These are phyloP conservation scores for Phytophthora cactorum DNA, from an alignment of 352 stramenopile species.

Conservation along the genomic window DNA sequence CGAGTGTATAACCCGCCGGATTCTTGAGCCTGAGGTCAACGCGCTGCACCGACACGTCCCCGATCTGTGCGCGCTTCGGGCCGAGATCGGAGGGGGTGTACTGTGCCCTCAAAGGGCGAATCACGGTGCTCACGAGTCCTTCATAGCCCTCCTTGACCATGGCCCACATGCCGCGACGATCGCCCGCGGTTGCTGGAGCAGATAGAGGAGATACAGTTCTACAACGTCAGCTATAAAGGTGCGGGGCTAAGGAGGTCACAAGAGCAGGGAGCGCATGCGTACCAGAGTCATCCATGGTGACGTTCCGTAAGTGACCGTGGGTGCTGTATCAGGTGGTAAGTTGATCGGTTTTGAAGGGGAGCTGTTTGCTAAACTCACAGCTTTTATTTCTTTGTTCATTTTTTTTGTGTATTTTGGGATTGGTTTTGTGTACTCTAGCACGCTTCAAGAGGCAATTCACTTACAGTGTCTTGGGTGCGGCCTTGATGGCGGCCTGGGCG, in stretches of 20 bases:
- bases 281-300: constrained; percentile 54
- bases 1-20: constrained; percentile 68
- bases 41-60: constrained; percentile 65
- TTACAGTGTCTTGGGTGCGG: constrained; percentile 36
- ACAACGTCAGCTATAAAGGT: constrained; percentile 11
- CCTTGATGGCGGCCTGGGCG: constrained; percentile 48
- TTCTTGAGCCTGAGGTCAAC: constrained; percentile 83
- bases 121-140: constrained; percentile 81
- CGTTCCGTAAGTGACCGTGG: constrained; percentile 15
- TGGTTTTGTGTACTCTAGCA: constrained; percentile 5
- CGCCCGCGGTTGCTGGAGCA: constrained; percentile 38
- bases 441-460: neutral
- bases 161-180: constrained; percentile 79
- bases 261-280: constrained; percentile 1
- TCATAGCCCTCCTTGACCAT: constrained; percentile 88
- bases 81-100: constrained; percentile 74
- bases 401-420: constrained; percentile 12
- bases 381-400: neutral
- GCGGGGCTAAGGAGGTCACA: neutral
- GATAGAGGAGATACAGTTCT: constrained; percentile 11
- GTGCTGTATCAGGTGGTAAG: constrained; percentile 28
- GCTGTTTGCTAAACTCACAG: neutral
- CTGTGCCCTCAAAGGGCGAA: constrained; percentile 70
- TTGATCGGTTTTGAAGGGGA: neutral
- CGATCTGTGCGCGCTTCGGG: constrained; percentile 60